Base-by-base conservation (phyloP, 768 basidiomycete genomes). In the Termitomyces sp. region DNA sequence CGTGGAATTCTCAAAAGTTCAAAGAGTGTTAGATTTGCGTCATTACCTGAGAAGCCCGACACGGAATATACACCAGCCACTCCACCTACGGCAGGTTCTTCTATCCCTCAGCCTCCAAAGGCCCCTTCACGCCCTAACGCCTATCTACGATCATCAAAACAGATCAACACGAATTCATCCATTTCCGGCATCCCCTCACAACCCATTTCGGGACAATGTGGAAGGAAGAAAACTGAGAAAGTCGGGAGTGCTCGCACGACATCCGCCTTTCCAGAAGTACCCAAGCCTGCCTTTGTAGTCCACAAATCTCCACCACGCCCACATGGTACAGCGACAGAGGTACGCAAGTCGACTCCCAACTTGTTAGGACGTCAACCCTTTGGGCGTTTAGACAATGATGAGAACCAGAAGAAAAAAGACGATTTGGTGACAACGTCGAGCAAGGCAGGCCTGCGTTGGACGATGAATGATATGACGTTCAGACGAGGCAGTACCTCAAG, bases 1-100 rank as follows among this genome's bases (percentile, higher is more conserved):
- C 68, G 71, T 24, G 70, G 75, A 40, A 74, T 76, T 35, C 65
- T 76, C 36, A 76, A 75, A 58, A 69, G 66, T 55, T 69, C 65
- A 65, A 79, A 75, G 58, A 77, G 70, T 43, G 78, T 80, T 55
- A 74, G 77, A 45, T 80, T 80, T 61, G 73, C 73, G 14, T 70
- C 70, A 45, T 62, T 73, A 43, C 72, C 73, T 13, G 63, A 61
- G 24, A 63, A 60, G 47, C 42, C 53, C 16, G 42, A 57, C 12
- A 44, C 35, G 22, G 28, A 44, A 36, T 26, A 47, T n/a, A 32
- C n/a, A 33, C 45, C 53, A 20, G 43, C 20, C 28, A 57, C 58
- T 14, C 58, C 58, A 13, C n/a, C 49, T 18, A 6, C 14, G n/a
- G 16, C 47, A 24, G 32, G 16, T 20, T 28, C 38, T 6, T 36